A percentile compares a stretch with the other conserved stretches of the same genome.
phyloP scores from a whole-genome alignment of 371 early-diverging fungal species.

The Amoeboaphelidium occidentale region DNA sequence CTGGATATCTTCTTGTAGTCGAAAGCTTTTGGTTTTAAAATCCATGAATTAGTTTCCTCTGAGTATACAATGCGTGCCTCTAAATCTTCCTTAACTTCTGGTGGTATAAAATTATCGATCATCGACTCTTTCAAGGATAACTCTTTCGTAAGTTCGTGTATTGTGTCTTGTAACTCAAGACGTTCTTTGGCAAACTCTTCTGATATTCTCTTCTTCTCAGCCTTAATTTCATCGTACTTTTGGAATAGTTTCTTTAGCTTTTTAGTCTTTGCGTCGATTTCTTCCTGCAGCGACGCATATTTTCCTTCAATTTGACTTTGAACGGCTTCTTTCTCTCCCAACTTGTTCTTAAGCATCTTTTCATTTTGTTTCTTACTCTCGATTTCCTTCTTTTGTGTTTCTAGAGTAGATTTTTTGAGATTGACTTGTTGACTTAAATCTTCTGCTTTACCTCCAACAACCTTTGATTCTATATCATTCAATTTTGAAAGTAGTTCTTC shows the following conservation, averaged over 20 bases:
- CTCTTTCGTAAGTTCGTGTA: slow-evolving; percentile 13
- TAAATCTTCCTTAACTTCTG: slow-evolving; percentile 16
- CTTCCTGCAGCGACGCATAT: slow-evolving; percentile 13
- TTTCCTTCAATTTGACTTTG: slow-evolving; percentile 11
- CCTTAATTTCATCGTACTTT: slow-evolving; percentile 8
- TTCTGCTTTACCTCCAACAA: no score
- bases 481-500: no score
- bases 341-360: no score
- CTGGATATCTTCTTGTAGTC: no score
- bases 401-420: no score
- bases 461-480: no score
- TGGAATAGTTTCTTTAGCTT: slow-evolving; percentile 14
- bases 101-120: slow-evolving; percentile 23
- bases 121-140: slow-evolving; percentile 9
- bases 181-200: slow-evolving; percentile 14
- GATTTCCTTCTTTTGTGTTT: no score
- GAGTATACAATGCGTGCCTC: slow-evolving; percentile 18
- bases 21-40: slow-evolving; percentile 9
- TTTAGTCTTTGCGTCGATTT: no score
- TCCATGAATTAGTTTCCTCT: slow-evolving; percentile 22
- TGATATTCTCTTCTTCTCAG: slow-evolving; percentile 9
- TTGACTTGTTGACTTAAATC: no score
- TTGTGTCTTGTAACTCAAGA: slow-evolving; percentile 13
- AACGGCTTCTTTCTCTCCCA: slow-evolving; percentile 10
- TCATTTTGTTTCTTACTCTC: no score